These are phyloP conservation scores for Ascochyta rabiei DNA, from an alignment of 2,329 filamentous ascomycete species.

Conservation along the genomic window DNA sequence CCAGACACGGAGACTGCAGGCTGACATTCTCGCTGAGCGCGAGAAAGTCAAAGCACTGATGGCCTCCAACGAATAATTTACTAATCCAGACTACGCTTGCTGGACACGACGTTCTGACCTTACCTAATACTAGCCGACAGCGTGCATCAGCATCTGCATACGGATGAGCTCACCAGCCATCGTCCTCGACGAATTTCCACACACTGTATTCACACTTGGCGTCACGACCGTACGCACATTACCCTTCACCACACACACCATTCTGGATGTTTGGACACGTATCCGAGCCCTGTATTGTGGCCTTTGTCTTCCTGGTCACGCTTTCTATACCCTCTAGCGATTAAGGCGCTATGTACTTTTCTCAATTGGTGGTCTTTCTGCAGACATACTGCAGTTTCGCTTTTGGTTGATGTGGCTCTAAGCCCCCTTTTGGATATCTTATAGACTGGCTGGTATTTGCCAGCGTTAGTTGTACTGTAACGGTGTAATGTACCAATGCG, in stretches of 20 bases:
- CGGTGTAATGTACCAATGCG: conserved; percentile 36
- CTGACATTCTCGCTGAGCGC: conserved; percentile 68
- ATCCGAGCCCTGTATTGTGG: conserved; percentile 18
- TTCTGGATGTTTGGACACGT: conserved; percentile 18
- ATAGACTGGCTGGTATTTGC: conserved; percentile 18
- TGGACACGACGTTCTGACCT: conserved; percentile 21
- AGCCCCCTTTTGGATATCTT: conserved; percentile 21
- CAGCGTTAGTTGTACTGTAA: conserved; percentile 31
- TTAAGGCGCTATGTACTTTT: conserved; percentile 15
- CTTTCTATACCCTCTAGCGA: conserved; percentile 28
- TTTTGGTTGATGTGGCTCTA: conserved; percentile 8
- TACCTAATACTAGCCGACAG: conserved; percentile 21
- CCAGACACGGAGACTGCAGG: conserved; percentile 72
- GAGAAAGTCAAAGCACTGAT: conserved; percentile 62
- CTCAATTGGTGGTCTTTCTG: conserved; percentile 2
- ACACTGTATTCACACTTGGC: conserved; percentile 23
- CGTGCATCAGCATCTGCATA: not conserved
- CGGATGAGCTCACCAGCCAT: not conserved
- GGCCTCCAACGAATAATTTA: conserved; percentile 30
- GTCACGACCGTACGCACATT: conserved; percentile 28
- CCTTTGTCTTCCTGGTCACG: conserved; percentile 8
- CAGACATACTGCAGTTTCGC: not conserved
- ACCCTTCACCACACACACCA: conserved; percentile 21
- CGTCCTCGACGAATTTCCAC: conserved; percentile 16
- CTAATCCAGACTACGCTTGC: conserved; percentile 18